Base-by-base conservation (phyloP, 129 eudicot species). In the Sambucus nigra region DNA sequence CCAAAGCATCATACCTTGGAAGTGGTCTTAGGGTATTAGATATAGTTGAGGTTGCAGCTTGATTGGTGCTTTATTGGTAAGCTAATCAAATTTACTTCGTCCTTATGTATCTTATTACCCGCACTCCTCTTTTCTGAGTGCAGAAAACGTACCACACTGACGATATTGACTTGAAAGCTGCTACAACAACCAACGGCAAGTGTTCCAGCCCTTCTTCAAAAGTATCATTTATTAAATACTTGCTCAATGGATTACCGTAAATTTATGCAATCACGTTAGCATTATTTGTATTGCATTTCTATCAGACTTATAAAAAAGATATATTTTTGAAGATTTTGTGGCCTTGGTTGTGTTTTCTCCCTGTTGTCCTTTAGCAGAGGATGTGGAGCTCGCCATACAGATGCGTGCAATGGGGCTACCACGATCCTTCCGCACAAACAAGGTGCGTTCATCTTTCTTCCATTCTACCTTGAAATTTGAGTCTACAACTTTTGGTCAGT, bases 321-420 rank as follows among this genome's bases (percentile, higher is more conserved):
- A n/a, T n/a, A n/a, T n/a, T 15, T 63, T 15, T 62, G 16, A 26
- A 25, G 24, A 7, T 49, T 26, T 73, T 50, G 23, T 29, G 12
- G 14, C 8, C 47, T 52, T 47, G 44, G 42, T 51, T 72, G 48
- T 40, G 65, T 55, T 67, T 31, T 50, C 75, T 71, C 81, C 59
- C 25, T 64, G 51, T 17, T 14, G 29, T 57, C 53, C 51, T 22
- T 28, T 71, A 33, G 29, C 63, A 25, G 88, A 76, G 47, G 86
- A 91, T 55, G 16, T 60, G 18, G 81, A 84, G 35, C 60, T 84
- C 40, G 62, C 59, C 47, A 46, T 57, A 57, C 70, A 76, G 71
- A 63, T 89, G 86, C 69, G 62, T 67, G 95, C 69, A 40, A 68
- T 84, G 61, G 98, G 98, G 54, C 95, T 91, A 66, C 95, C 98